Evolutionary conservation across 306 rosid species (phyloP), one percentile per base, ranked within the genome.

Genomic region (Pyrus bretschneideri): DNA sequence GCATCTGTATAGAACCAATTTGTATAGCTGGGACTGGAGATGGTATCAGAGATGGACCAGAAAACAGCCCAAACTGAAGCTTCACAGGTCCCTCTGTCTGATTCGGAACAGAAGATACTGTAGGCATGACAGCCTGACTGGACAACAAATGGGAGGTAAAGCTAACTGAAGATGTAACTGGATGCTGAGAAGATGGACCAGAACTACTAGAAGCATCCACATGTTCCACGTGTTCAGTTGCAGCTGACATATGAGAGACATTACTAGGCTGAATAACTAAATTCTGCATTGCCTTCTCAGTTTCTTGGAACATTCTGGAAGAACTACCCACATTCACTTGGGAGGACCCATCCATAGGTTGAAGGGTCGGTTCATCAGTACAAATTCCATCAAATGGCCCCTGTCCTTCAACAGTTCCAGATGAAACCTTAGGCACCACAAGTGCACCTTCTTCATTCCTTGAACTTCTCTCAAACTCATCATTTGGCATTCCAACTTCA

Each of bases 1-100:
- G 98, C 98, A 95, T 95, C 91, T 92, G 98, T 83, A 95, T 95
- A 80, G 97, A 92, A 70, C 98, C 98, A 73, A 95, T 95, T 78
- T 95, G 98, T 72, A 95, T 95, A 61, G 98, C 95, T 63, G 98
- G 95, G 45, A 95, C 88, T 0, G 97, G 98, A 66, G 98, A 92
- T 46, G 97, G 97, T 81, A 95, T 95, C 86, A 95, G 76, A 70
- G 98, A 91, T 31, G 98, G 98, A 78, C 98, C 95, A 30, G 98
- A 90, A 84, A 95, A 95, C 76, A 95, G 89, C 80, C 98, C 98
- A 84, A 95, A 95, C 80, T 94, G 98, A 82, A 94, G 98, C 84
- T 92, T 92, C 67, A 90, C 82, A 54, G 98, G 93, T 13, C 86
- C 72, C 70, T 92, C 98, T 23, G 88, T 79, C 83, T 92, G 97